Evolutionary conservation across 2,329 filamentous ascomycete genomes (phyloP), one percentile per base, ranked within the genome.

Genomic region (Aspergillus calidoustus): DNA sequence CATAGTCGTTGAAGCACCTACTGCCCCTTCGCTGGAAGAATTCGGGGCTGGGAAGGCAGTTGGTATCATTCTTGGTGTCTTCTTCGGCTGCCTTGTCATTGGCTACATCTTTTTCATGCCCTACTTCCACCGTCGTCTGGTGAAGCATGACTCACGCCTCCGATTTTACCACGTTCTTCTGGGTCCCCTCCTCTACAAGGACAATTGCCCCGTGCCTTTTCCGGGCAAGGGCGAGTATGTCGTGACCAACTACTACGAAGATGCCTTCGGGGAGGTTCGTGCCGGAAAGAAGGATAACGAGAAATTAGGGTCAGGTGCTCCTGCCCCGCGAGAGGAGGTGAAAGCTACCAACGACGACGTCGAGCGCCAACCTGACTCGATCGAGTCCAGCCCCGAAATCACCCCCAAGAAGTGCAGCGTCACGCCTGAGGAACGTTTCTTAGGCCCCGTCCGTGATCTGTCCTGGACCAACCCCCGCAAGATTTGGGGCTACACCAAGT

Each of bases 1-100:
- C 62, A 85, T 91, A 60, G 81, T 89, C 52, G 75, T 83, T 61
- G 69, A 72, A 60, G 69, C 68, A 4, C 70, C 71, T 0, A 69
- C 64, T 4, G 69, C 66, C 0, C 67, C 69, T 8, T 68, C 66
- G 0, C 60, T 71, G n/a, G 69, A 71, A 17, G 66, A 64, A 13
- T 71, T 72, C 41, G 70, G 71, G 15, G 68, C 62, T 23, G 70
- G 70, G n/a, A 72, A 68, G 43, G 66, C 63, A 0, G 64, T 53
- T 2, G 71, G 71, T 1, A 73, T 72, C 23, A 66, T 73, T 13
- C 51, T 73, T 2, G 71, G 71, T 22, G 69, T 71, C 4, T 68
- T 72, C 57, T 61, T 64, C 13, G 71, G 69, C 9, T 72, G 71
- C n/a, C 61, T 71, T 3, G 9, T 68, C 38, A 34, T 72, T 41